phyloP scores from a whole-genome alignment of 129 eudicot species.

The Artemisia tridentata region DNA sequence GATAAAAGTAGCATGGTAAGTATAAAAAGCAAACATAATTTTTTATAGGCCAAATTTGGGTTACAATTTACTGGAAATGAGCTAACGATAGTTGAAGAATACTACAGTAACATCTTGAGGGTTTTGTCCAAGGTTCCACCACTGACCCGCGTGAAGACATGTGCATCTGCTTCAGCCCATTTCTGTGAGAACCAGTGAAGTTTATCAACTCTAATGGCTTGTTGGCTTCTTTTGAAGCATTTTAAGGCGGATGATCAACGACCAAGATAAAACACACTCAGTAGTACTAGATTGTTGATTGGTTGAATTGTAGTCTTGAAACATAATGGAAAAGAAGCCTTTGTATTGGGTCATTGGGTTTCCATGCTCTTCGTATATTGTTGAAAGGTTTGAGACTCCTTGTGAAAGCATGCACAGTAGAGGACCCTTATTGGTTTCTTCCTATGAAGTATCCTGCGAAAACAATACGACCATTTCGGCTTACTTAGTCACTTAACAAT shows the following conservation, averaged over 20 bases:
- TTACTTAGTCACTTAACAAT: background rate
- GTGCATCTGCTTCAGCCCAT: slow-evolving; percentile 69
- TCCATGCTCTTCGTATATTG: slow-evolving; percentile 61
- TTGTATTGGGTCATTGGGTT: slow-evolving; percentile 82
- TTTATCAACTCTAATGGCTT: slow-evolving; percentile 59
- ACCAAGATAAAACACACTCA: slow-evolving; percentile 65
- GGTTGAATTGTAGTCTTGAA: slow-evolving; percentile 66
- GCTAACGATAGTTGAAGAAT: background rate
- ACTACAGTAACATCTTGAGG: slow-evolving; percentile 40
- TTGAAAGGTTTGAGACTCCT: slow-evolving; percentile 72
- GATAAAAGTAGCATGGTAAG: background rate
- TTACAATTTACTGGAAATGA: background rate
- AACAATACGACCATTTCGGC: slow-evolving; percentile 61
- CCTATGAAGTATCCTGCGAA: slow-evolving; percentile 89
- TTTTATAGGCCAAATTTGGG: background rate
- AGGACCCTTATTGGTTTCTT: slow-evolving; percentile 93
- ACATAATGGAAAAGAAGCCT: slow-evolving; percentile 64
- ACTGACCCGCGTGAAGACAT: slow-evolving; percentile 80
- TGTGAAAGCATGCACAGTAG: slow-evolving; percentile 70
- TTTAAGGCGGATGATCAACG: slow-evolving; percentile 54
- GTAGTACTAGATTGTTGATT: slow-evolving; percentile 44
- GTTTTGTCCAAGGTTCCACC: slow-evolving; percentile 92
- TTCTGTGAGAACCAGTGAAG: slow-evolving; percentile 58
- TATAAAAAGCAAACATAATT: background rate
- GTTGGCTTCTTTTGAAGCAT: slow-evolving; percentile 46